These are phyloP conservation scores for Neonectria magnoliae DNA, from an alignment of 2,329 filamentous ascomycete species.

Conservation along the genomic window DNA sequence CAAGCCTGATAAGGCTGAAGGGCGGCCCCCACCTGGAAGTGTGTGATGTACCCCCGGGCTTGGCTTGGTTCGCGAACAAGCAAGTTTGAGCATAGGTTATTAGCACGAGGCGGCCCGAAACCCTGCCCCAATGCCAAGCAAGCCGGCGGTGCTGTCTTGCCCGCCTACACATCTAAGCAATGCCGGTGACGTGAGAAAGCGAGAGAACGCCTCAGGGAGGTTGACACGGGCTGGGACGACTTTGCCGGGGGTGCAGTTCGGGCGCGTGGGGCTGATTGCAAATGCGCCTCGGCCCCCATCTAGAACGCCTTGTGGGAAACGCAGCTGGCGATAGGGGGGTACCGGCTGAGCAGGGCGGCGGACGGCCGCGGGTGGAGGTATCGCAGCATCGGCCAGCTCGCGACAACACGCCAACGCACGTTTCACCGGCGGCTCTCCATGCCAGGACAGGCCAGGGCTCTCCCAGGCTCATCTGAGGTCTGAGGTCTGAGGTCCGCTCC, in stretches of 20 bases:
- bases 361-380: slow-evolving; percentile 9
- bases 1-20: slow-evolving; percentile 41
- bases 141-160: too few species aligned
- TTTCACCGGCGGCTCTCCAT: slow-evolving; percentile 22
- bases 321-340: slow-evolving; percentile 24
- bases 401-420: slow-evolving; percentile 26
- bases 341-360: slow-evolving; percentile 15
- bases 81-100: not conserved
- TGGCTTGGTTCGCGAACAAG: not conserved
- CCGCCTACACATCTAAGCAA: not conserved
- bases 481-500: not conserved
- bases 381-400: slow-evolving; percentile 14
- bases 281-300: slow-evolving; percentile 42
- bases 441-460: not conserved
- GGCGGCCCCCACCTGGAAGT: slow-evolving; percentile 7
- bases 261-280: slow-evolving; percentile 37
- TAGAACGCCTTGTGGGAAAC: slow-evolving; percentile 40
- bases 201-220: slow-evolving; percentile 32
- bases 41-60: not conserved
- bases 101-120: slow-evolving; percentile 2
- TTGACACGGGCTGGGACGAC: slow-evolving; percentile 32
- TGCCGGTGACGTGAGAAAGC: slow-evolving; percentile 19
- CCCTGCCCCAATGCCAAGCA: slow-evolving; percentile 28
- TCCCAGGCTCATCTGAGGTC: not conserved
- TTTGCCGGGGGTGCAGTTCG: slow-evolving; percentile 21